Percentiles rank a stretch among this genome's conserved stretches.
phyloP scores from a whole-genome alignment of 768 basidiomycete species.

The Amanita subjunquillea region DNA sequence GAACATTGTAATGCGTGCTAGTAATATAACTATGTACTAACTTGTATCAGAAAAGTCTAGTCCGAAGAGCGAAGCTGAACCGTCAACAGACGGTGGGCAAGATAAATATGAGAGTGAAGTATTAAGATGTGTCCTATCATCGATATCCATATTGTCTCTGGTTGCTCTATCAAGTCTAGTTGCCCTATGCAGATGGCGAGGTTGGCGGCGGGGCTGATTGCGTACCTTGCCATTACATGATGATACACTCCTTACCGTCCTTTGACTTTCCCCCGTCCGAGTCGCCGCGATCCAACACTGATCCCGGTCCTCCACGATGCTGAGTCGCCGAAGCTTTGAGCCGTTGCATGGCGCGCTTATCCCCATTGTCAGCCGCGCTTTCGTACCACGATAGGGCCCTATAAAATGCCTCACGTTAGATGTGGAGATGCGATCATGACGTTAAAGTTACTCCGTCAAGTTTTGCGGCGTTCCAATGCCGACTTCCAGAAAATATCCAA shows the following conservation, averaged over 20 bases:
- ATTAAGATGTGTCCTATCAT: neutral
- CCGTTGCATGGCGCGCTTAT: constrained; percentile 86
- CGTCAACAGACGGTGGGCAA: neutral
- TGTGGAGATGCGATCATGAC: constrained; percentile 4
- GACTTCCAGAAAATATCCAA: constrained; percentile 95
- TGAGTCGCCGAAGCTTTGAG: constrained; percentile 52
- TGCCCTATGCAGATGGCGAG: no score
- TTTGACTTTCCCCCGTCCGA: constrained; percentile 32
- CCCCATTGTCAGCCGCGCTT: constrained; percentile 82
- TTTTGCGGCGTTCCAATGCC: constrained; percentile 75
- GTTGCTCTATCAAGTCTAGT: neutral
- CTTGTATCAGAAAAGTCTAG: no score
- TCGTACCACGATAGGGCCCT: constrained; percentile 81
- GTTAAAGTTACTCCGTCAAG: constrained; percentile 48
- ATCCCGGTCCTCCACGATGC: constrained; percentile 49
- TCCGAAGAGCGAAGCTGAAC: no score
- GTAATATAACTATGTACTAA: no score
- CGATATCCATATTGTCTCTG: neutral
- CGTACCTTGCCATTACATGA: constrained; percentile 51
- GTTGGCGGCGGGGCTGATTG: neutral
- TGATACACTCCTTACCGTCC: constrained; percentile 61
- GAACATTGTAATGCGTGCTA: no score
- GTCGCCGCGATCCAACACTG: constrained; percentile 51
- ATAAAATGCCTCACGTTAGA: constrained; percentile 3
- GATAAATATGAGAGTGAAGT: neutral